A percentile compares a stretch with the other conserved stretches of the same genome.
Evolutionary conservation across 257 asterid genomes (phyloP).

Genomic region (Rauvolfia tetraphylla): DNA sequence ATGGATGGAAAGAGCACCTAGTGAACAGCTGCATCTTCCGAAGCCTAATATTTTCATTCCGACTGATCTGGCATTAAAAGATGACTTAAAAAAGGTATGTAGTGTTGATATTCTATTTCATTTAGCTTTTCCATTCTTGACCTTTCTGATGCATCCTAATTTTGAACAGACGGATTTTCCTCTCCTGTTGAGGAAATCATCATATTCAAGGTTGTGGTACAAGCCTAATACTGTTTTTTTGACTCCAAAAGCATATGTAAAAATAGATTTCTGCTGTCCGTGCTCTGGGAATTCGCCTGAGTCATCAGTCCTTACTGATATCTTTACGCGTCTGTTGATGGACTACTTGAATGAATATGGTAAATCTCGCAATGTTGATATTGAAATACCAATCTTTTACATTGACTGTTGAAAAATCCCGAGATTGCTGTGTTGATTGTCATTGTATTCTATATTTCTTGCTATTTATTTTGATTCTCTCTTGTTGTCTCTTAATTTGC

Average conservation of each 20-base stretch:
- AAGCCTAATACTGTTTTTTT: constrained; percentile 81
- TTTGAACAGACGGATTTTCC: constrained; percentile 66
- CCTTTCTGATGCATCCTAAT: constrained; percentile 25
- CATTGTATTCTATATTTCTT: background rate
- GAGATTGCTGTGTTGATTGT: constrained; percentile 3
- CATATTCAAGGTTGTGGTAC: constrained; percentile 90
- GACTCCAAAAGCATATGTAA: constrained; percentile 85
- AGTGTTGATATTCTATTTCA: constrained; percentile 13
- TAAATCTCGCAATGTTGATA: constrained; percentile 29
- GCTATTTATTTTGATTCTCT: constrained; percentile 4
- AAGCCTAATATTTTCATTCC: constrained; percentile 81
- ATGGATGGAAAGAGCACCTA: constrained; percentile 68
- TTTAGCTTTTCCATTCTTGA: constrained; percentile 12
- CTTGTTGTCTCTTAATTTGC: constrained; percentile 11
- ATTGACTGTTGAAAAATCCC: background rate
- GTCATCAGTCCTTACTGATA: constrained; percentile 70
- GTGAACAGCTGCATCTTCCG: constrained; percentile 71
- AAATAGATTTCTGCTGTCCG: constrained; percentile 88
- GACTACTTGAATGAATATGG: constrained; percentile 97
- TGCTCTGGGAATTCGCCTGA: constrained; percentile 82
- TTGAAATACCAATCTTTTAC: constrained; percentile 3
- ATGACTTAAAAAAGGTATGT: constrained; percentile 55
- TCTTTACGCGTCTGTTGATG: constrained; percentile 83
- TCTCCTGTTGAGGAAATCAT: constrained; percentile 63
- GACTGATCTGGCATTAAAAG: constrained; percentile 77